phyloP scores from a whole-genome alignment of 192 early-diverging fungal genomes.

The Funneliformis mosseae region DNA sequence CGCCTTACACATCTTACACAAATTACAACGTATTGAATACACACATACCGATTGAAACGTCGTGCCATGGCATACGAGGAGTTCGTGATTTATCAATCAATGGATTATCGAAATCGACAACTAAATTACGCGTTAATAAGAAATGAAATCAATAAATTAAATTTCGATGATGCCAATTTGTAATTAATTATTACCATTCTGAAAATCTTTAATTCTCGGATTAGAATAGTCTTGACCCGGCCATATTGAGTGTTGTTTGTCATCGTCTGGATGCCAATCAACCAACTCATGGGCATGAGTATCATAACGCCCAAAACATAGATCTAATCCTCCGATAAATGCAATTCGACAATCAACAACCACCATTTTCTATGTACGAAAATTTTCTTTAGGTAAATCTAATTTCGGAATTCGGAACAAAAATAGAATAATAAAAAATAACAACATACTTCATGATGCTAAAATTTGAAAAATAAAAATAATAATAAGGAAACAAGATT shows the following conservation, averaged over 20 bases:
- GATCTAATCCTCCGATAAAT: constrained; percentile 84
- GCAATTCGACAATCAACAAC: constrained; percentile 79
- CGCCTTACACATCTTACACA: too few relatives aligned
- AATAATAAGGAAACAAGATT: not conserved
- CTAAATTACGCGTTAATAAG: not conserved
- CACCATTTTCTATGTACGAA: constrained; percentile 63
- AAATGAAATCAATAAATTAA: not conserved
- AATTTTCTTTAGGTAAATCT: not conserved
- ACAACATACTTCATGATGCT: constrained; percentile 19
- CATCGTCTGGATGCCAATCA: constrained; percentile 61
- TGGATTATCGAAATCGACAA: constrained; percentile 32
- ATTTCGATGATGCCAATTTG: not conserved
- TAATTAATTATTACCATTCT: constrained; percentile 42
- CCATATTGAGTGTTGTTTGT: constrained; percentile 45
- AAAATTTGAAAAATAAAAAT: not conserved
- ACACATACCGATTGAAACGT: constrained; percentile 74
- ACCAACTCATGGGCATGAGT: constrained; percentile 74
- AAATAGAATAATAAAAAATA: not conserved
- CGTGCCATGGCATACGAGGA: constrained; percentile 90
- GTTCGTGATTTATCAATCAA: constrained; percentile 50
- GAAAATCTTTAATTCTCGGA: constrained; percentile 77
- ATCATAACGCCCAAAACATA: constrained; percentile 85
- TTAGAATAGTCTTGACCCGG: constrained; percentile 84
- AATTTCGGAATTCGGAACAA: not conserved
- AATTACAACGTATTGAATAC: not conserved